Evolutionary conservation across 2,329 filamentous ascomycete species (phyloP).

Genomic region (Mycogone perniciosa): DNA sequence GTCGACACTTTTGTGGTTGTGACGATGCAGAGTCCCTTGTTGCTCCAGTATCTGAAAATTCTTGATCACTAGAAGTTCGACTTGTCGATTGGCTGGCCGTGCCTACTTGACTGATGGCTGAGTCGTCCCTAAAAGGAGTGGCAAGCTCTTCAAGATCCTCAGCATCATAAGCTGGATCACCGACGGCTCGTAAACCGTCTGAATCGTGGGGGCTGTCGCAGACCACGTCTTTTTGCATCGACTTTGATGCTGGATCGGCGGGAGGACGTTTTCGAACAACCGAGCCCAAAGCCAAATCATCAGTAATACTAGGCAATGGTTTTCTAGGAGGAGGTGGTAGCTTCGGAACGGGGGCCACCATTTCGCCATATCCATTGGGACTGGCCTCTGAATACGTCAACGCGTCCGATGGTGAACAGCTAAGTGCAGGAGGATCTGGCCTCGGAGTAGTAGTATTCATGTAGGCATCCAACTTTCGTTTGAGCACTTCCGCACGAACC

Average conservation of each 20-base stretch:
- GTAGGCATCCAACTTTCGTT: conserved; percentile 66
- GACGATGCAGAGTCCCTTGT: conserved; percentile 17
- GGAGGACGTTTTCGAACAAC: conserved; percentile 8
- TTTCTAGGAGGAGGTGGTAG: conserved; percentile 10
- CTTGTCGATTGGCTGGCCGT: conserved; percentile 19
- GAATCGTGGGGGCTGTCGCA: conserved; percentile 28
- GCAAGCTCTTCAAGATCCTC: conserved; percentile 14
- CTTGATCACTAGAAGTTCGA: conserved; percentile 29
- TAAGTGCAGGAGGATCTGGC: background rate
- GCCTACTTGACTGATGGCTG: conserved; percentile 8
- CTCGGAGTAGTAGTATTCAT: conserved; percentile 30
- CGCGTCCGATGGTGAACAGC: conserved; percentile 4
- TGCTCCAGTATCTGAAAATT: conserved; percentile 24
- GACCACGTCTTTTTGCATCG: conserved; percentile 27
- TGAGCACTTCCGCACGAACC: conserved; percentile 81
- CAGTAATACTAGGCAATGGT: conserved; percentile 8
- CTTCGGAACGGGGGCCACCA: conserved; percentile 4
- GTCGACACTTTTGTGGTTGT: conserved; percentile 29
- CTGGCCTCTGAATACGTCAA: conserved; percentile 1
- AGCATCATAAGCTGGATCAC: conserved; percentile 21
- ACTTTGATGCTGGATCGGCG: conserved; percentile 17
- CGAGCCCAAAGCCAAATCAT: conserved; percentile 5
- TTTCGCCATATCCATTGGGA: conserved; percentile 7
- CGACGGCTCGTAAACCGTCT: conserved; percentile 19
- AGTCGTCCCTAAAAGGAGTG: conserved; percentile 4